A percentile compares a stretch with the other conserved stretches of the same genome.
Evolutionary conservation across 768 basidiomycete genomes (phyloP).

Genomic region (Tephrocybe sp.): DNA sequence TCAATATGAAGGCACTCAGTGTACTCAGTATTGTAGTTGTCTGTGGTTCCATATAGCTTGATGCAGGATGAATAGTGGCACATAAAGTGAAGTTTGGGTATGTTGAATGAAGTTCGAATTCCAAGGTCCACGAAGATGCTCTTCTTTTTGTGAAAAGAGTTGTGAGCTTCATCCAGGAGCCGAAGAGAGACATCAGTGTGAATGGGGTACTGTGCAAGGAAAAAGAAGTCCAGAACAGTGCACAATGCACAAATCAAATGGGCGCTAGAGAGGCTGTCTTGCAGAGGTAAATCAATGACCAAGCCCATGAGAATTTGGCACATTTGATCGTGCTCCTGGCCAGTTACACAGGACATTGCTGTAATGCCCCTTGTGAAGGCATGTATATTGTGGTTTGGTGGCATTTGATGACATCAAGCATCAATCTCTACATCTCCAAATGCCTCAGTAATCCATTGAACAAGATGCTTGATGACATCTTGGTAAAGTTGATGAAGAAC

Average conservation of each 20-base stretch:
- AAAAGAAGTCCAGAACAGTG: conserved; percentile 38
- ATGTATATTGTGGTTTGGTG: conserved; percentile 33
- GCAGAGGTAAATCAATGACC: conserved; percentile 23
- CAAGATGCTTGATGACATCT: conserved; percentile 32
- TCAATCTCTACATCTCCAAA: conserved; percentile 33
- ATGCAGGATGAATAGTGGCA: conserved; percentile 34
- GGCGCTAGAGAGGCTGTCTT: background rate
- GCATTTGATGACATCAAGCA: conserved; percentile 28
- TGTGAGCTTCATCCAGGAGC: conserved; percentile 24
- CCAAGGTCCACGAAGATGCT: conserved; percentile 33
- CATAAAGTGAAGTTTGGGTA: conserved; percentile 41
- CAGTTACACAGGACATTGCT: conserved; percentile 28
- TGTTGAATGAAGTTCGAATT: conserved; percentile 34
- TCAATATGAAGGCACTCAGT: conserved; percentile 43
- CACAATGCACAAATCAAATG: conserved; percentile 26
- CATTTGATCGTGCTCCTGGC: conserved; percentile 34
- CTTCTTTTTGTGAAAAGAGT: conserved; percentile 37
- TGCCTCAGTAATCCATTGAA: conserved; percentile 27
- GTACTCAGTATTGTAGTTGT: conserved; percentile 40
- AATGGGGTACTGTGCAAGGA: conserved; percentile 31
- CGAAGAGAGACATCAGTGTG: conserved; percentile 31
- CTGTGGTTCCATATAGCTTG: conserved; percentile 30
- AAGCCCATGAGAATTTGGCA: conserved; percentile 29
- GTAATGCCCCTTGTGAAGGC: conserved; percentile 36
- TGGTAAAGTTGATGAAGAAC: conserved; percentile 34